phyloP scores from a whole-genome alignment of 192 early-diverging fungal genomes.

The Coemansia sp. region DNA sequence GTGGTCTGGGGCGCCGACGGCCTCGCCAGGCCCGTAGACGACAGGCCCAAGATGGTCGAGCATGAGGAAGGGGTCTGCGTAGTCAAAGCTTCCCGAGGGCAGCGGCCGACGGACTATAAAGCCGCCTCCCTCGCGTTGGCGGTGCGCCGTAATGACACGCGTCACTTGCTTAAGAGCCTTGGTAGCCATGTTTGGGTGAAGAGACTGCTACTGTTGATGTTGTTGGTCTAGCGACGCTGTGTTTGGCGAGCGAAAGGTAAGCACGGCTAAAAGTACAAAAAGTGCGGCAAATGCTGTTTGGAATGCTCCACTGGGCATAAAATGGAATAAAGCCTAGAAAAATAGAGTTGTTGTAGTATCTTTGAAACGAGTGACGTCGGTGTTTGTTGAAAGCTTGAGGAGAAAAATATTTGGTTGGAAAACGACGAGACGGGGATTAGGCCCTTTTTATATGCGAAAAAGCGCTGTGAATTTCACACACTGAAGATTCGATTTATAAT shows the following conservation, averaged over 20 bases:
- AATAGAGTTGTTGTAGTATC: not conserved
- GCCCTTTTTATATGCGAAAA: too few relatives aligned
- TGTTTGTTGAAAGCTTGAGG: too few relatives aligned
- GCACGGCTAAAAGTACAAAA: conserved; percentile 49
- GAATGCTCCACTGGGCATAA: conserved; percentile 22
- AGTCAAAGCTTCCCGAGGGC: conserved; percentile 62
- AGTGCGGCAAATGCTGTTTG: conserved; percentile 17
- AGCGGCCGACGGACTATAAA: conserved; percentile 80
- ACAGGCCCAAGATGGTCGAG: conserved; percentile 69
- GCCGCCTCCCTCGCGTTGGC: conserved; percentile 77
- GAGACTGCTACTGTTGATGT: not conserved
- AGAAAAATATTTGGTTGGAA: too few relatives aligned
- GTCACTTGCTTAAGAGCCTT: conserved; percentile 45
- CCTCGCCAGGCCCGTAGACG: conserved; percentile 59
- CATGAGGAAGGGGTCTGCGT: conserved; percentile 91
- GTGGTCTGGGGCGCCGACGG: conserved; percentile 68
- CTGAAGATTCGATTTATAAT: too few relatives aligned
- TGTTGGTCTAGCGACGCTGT: not conserved
- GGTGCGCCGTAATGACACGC: conserved; percentile 45
- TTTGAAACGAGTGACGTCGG: too few relatives aligned
- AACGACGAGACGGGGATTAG: too few relatives aligned
- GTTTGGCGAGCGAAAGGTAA: conserved; percentile 19
- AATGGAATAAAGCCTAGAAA: not conserved
- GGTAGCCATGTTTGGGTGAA: conserved; percentile 27
- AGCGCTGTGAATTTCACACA: too few relatives aligned